Percentiles rank a stretch among this genome's conserved stretches.
Evolutionary conservation across 768 basidiomycete genomes (phyloP).

Genomic region (Trametes elegans): DNA sequence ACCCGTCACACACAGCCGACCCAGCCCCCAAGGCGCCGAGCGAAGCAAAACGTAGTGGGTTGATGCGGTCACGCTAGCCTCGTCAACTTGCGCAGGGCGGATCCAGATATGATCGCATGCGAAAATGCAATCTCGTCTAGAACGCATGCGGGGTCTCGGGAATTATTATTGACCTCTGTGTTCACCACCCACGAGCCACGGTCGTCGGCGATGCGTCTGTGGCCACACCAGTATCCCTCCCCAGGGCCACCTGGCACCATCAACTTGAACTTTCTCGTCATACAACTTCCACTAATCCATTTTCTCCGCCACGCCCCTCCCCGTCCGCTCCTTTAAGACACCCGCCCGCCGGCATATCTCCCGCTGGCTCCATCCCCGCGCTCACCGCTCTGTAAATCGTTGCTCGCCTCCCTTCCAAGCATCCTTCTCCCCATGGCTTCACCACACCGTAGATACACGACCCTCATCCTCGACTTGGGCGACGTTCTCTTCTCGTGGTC

Average conservation of each 20-base stretch:
- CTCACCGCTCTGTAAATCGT: not conserved
- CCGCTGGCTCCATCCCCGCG: not conserved
- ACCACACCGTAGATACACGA: slow-evolving; percentile 16
- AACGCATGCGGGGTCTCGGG: not conserved
- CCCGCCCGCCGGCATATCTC: not conserved
- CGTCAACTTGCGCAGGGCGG: not conserved
- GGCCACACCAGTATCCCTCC: slow-evolving; percentile 7
- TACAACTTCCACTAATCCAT: not conserved
- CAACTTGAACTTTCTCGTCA: slow-evolving; percentile 4
- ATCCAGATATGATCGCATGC: slow-evolving; percentile 10
- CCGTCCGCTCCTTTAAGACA: slow-evolving; percentile 1
- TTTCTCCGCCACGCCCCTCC: not conserved
- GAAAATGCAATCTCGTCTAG: not conserved
- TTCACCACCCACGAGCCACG: no score
- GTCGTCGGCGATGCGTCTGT: slow-evolving; percentile 5
- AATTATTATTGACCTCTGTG: not conserved
- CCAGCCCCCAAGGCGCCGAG: not conserved
- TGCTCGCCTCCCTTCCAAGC: slow-evolving; percentile 24
- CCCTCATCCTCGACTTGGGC: slow-evolving; percentile 53
- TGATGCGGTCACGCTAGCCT: not conserved
- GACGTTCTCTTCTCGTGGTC: slow-evolving; percentile 60
- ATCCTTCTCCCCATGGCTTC: slow-evolving; percentile 22
- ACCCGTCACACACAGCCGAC: not conserved
- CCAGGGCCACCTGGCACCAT: slow-evolving; percentile 1
- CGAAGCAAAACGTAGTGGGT: not conserved